These are phyloP conservation scores for Blastobotrys parvus DNA, from an alignment of 805 yeast species.

Conservation along the genomic window DNA sequence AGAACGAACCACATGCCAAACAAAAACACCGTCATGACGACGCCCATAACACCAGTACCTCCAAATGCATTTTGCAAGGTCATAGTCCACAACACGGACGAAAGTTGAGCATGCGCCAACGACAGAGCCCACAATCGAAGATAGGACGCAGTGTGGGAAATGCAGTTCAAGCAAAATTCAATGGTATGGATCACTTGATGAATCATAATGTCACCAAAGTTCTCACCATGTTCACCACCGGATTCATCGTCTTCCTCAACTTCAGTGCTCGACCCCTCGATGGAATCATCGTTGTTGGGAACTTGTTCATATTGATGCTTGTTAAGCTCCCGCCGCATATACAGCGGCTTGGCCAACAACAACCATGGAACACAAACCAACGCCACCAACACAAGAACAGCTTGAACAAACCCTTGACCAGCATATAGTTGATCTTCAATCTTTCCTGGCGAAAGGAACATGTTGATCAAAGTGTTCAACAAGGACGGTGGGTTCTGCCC, in stretches of 20 bases:
- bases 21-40: constrained; percentile 63
- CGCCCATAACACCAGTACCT: constrained; percentile 56
- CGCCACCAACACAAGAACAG: constrained; percentile 65
- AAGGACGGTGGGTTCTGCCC: constrained; percentile 83
- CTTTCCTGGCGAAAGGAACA: constrained; percentile 90
- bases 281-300: constrained; percentile 30
- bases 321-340: constrained; percentile 40
- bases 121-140: constrained; percentile 96
- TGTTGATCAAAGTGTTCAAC: constrained; percentile 87
- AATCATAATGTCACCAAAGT: constrained; percentile 90
- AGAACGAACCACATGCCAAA: constrained; percentile 93
- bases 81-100: constrained; percentile 95
- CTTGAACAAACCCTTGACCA: constrained; percentile 74
- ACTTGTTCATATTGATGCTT: constrained; percentile 45
- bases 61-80: constrained; percentile 76
- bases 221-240: constrained; percentile 50
- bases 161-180: constrained; percentile 94
- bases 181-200: constrained; percentile 97
- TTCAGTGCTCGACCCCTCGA: constrained; percentile 6
- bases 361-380: constrained; percentile 89
- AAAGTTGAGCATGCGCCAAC: constrained; percentile 92
- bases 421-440: constrained; percentile 72
- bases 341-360: constrained; percentile 74
- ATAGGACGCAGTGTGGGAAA: constrained; percentile 97
- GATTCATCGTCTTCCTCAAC: constrained; percentile 29